Evolutionary conservation across 768 basidiomycete species (phyloP).

Genomic region (Pleurotus platypus): DNA sequence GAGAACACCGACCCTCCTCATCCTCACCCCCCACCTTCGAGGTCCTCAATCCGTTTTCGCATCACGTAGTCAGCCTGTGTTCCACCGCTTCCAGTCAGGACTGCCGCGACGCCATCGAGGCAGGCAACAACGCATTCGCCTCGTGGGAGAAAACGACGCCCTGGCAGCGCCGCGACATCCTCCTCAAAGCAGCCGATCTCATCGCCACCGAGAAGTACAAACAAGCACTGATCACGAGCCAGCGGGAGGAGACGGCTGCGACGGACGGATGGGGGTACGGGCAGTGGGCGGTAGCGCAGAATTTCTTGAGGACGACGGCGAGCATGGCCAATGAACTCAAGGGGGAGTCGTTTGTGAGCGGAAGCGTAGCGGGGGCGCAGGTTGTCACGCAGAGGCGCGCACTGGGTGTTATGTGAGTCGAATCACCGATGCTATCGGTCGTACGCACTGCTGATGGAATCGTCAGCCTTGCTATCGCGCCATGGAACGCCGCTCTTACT

Average conservation of each 20-base stretch:
- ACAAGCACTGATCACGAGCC: conserved; percentile 25
- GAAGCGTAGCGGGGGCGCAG: conserved; percentile 35
- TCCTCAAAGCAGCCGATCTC: conserved; percentile 46
- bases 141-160: conserved; percentile 40
- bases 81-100: conserved; percentile 45
- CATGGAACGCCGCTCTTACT: conserved; percentile 52
- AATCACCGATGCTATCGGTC: neutral
- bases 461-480: conserved; percentile 45
- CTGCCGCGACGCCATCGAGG: conserved; percentile 40
- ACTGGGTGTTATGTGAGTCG: conserved; percentile 49
- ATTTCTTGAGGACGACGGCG: conserved; percentile 27
- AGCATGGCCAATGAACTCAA: conserved; percentile 31
- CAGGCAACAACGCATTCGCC: conserved; percentile 41
- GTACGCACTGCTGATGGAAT: neutral
- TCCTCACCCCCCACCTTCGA: conserved; percentile 36
- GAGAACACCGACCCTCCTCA: conserved; percentile 14
- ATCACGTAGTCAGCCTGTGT: conserved; percentile 37
- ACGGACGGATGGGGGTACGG: conserved; percentile 15
- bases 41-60: conserved; percentile 39
- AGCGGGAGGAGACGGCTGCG: conserved; percentile 38
- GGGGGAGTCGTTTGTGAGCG: conserved; percentile 41
- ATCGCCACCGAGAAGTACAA: conserved; percentile 38
- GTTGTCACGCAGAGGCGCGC: conserved; percentile 44
- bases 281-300: conserved; percentile 21
- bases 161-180: conserved; percentile 35